Percentiles rank a stretch among this genome's conserved stretches.
Conservation (phyloP, 2,329 filamentous ascomycete species). For the Aspergillus awamori region DNA sequence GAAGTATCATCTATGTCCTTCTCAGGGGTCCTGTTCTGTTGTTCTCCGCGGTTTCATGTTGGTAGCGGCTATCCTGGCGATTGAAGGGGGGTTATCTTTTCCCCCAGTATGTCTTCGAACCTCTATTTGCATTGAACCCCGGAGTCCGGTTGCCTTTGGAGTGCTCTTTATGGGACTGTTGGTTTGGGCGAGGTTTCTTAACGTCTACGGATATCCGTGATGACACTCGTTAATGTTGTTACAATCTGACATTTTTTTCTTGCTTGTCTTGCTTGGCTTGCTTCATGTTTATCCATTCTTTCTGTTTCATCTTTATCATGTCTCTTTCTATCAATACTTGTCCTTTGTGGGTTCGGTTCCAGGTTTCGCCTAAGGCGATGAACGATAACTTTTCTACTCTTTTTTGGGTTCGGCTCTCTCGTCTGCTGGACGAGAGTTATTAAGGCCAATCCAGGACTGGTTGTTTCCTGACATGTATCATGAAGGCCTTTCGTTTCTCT, state of each 20-base stretch:
- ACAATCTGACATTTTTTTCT: background rate
- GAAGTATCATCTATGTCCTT: background rate
- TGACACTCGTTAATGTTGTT: slow-evolving; percentile 3
- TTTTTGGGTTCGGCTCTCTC: background rate
- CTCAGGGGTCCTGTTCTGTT: slow-evolving; percentile 5
- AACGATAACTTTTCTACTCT: background rate
- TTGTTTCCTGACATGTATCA: background rate
- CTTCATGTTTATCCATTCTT: background rate
- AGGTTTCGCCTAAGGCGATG: background rate
- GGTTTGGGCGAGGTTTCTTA: slow-evolving; percentile 16
- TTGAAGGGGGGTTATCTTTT: slow-evolving; percentile 20
- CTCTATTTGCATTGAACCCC: slow-evolving; percentile 28
- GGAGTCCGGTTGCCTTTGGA: slow-evolving; percentile 28
- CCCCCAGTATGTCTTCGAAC: slow-evolving; percentile 21
- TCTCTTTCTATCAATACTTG: too few species aligned
- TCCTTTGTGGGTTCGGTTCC: background rate
- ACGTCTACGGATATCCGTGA: slow-evolving; percentile 7
- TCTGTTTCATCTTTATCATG: background rate
- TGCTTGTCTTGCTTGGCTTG: background rate
- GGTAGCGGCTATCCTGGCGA: slow-evolving; percentile 19
- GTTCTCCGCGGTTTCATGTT: slow-evolving; percentile 21
- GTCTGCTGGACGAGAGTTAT: background rate
- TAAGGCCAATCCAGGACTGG: background rate
- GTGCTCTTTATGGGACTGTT: slow-evolving; percentile 18
- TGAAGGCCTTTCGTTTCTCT: background rate